Conservation (phyloP, 2,329 filamentous ascomycete species). For the Coniochaeta ligniaria region DNA sequence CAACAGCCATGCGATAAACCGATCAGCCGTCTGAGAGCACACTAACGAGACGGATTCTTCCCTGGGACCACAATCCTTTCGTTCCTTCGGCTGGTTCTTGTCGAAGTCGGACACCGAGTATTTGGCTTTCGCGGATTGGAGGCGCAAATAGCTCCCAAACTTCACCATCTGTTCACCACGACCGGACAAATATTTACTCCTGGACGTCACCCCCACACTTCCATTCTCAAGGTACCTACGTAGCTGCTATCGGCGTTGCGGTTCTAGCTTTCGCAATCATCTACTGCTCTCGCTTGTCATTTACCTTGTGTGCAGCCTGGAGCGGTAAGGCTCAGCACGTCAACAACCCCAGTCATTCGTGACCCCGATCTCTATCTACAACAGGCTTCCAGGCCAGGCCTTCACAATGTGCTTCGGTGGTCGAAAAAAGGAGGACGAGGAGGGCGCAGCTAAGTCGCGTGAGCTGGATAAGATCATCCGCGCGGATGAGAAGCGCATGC, state of each 20-base stretch:
- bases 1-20: not conserved
- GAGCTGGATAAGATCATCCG: conserved; percentile 85
- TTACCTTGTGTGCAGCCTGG: not conserved
- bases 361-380: not conserved
- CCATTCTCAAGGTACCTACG: not conserved
- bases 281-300: not conserved
- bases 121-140: not conserved
- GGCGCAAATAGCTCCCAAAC: not conserved
- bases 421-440: conserved; percentile 41
- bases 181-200: not conserved
- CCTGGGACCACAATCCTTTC: not conserved
- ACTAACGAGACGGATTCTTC: not conserved
- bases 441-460: conserved; percentile 48
- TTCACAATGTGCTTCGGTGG: conserved; percentile 58
- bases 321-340: not conserved
- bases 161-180: not conserved
- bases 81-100: not conserved
- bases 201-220: not conserved
- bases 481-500: conserved; percentile 78
- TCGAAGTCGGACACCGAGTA: not conserved
- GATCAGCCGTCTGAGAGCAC: not conserved
- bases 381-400: not conserved
- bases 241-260: not conserved
- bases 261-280: not conserved
- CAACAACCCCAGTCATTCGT: not conserved